phyloP scores from a whole-genome alignment of 805 yeast species.

The Myxozyma udenii region DNA sequence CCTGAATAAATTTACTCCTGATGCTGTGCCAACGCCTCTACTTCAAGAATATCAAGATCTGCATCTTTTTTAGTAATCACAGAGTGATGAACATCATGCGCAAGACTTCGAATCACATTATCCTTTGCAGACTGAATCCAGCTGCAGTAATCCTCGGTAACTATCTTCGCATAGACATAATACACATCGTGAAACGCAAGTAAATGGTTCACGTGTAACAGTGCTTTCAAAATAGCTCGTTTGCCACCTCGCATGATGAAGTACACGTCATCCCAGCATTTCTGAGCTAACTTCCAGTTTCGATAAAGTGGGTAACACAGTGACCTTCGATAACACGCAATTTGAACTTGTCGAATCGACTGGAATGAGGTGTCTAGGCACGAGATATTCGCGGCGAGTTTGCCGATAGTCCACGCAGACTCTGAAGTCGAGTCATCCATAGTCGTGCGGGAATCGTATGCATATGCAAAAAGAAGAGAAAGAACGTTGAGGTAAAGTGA shows the following conservation, averaged over 20 bases:
- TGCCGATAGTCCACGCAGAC: constrained; percentile 93
- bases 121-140: constrained; percentile 59
- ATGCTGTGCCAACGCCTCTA: constrained; percentile 28
- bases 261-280: constrained; percentile 75
- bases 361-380: constrained; percentile 54
- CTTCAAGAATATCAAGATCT: constrained; percentile 31
- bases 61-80: constrained; percentile 29
- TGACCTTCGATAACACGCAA: constrained; percentile 68
- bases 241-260: constrained; percentile 65
- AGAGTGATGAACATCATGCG: constrained; percentile 54
- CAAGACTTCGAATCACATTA: constrained; percentile 56
- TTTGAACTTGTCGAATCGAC: constrained; percentile 52
- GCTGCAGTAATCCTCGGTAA: constrained; percentile 71
- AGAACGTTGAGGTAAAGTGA: constrained; percentile 62
- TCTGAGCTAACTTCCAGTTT: constrained; percentile 55
- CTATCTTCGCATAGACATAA: constrained; percentile 74
- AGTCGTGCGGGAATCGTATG: constrained; percentile 72
- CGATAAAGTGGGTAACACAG: constrained; percentile 78
- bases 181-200: constrained; percentile 82
- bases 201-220: constrained; percentile 63
- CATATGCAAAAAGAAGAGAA: constrained; percentile 66
- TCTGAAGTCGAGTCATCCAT: constrained; percentile 73
- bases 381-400: constrained; percentile 72
- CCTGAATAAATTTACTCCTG: too few relatives aligned
- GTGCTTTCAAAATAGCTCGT: constrained; percentile 55